These are phyloP conservation scores for Solanum corneliomulleri DNA, from an alignment of 257 asterid genomes.

Conservation along the genomic window DNA sequence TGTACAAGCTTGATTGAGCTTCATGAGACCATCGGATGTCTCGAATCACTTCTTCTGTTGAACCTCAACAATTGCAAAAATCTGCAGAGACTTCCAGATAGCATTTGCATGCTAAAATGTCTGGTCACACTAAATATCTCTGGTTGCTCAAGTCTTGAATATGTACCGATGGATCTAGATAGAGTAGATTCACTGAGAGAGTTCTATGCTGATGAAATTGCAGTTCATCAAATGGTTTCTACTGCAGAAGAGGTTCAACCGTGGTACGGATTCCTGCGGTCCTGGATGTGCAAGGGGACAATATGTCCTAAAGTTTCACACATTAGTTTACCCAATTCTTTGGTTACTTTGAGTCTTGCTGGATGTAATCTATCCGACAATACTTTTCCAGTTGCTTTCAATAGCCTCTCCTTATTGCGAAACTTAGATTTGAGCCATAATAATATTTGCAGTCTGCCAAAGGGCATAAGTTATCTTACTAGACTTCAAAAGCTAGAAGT, in stretches of 20 bases:
- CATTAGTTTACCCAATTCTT: not conserved
- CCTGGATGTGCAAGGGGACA: not conserved
- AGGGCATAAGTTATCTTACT: not conserved
- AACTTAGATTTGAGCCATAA: constrained; percentile 6
- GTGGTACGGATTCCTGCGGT: not conserved
- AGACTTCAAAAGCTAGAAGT: constrained; percentile 1
- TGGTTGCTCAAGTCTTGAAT: constrained; percentile 9
- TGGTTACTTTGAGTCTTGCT: constrained; percentile 2
- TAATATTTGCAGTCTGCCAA: constrained; percentile 1
- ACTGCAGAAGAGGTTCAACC: not conserved
- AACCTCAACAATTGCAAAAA: constrained; percentile 9
- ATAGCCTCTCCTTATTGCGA: constrained; percentile 1
- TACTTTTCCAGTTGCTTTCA: constrained; percentile 8
- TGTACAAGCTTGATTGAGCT: constrained; percentile 2
- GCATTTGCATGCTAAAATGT: constrained; percentile 2
- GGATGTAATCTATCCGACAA: constrained; percentile 3
- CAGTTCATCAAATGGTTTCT: not conserved
- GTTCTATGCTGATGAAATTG: constrained; percentile 4
- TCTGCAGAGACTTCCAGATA: constrained; percentile 3
- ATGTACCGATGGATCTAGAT: not conserved
- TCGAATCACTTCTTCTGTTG: not conserved
- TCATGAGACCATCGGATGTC: constrained; percentile 8
- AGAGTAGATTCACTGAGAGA: not conserved
- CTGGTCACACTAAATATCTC: constrained; percentile 3
- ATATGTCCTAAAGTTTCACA: not conserved